A percentile compares a stretch with the other conserved stretches of the same genome.
Conservation (phyloP, 2,329 filamentous ascomycete genomes). For the Trichoderma atrobrunneum region DNA sequence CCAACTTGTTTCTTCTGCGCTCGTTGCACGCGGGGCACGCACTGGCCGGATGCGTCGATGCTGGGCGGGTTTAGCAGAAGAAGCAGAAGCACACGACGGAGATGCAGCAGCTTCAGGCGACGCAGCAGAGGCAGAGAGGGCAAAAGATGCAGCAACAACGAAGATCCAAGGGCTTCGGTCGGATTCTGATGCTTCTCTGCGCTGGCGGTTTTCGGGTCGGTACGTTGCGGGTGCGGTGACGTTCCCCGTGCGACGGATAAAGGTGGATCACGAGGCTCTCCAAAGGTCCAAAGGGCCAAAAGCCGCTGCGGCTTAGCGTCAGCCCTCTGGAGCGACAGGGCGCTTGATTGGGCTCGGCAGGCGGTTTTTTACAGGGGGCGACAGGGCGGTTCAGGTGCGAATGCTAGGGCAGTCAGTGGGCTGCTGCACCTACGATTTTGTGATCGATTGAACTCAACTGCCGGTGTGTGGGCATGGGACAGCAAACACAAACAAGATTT, state of each 20-base stretch:
- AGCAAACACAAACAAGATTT: too few species aligned
- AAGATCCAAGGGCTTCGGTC: not conserved
- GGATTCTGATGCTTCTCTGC: not conserved
- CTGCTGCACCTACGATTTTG: not conserved
- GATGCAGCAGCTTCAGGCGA: not conserved
- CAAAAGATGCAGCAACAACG: too few species aligned
- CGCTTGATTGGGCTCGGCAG: constrained; percentile 10
- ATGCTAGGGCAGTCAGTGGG: not conserved
- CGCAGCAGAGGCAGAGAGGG: not conserved
- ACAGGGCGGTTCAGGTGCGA: not conserved
- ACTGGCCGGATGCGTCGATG: not conserved
- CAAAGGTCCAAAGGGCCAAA: not conserved
- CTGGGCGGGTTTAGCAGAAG: not conserved
- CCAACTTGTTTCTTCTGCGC: not conserved
- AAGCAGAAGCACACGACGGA: not conserved
- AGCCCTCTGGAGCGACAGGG: constrained; percentile 12
- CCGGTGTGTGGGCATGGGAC: not conserved
- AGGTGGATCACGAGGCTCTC: constrained; percentile 20
- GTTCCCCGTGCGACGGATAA: constrained; percentile 18
- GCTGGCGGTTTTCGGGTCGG: constrained; percentile 17
- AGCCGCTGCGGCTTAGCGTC: constrained; percentile 10
- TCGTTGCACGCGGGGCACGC: not conserved
- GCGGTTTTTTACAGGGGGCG: constrained; percentile 5
- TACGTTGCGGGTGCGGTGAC: constrained; percentile 16
- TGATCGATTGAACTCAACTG: not conserved